phyloP scores from a whole-genome alignment of 306 rosid genomes.

The Vicia sativa region DNA sequence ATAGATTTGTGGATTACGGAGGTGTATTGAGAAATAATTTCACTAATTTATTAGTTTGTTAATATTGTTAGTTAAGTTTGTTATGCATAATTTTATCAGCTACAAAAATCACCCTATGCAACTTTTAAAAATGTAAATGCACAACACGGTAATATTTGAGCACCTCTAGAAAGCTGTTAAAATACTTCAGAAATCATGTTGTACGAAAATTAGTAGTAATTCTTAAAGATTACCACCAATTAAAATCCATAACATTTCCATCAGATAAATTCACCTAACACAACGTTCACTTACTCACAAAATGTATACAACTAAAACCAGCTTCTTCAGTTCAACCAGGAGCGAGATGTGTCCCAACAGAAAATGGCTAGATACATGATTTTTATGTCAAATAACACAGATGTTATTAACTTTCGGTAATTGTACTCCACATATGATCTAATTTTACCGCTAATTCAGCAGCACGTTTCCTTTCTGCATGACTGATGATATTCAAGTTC shows the following conservation, averaged over 20 bases:
- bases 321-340: slow-evolving; percentile 11
- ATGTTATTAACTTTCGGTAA: slow-evolving; percentile 26
- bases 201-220: not conserved
- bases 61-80: too few species aligned
- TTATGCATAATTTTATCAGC: too few species aligned
- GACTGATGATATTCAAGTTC: slow-evolving; percentile 56
- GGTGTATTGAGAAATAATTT: too few species aligned
- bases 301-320: slow-evolving; percentile 24
- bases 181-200: not conserved
- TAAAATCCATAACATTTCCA: slow-evolving; percentile 1
- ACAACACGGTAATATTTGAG: not conserved
- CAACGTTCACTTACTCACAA: not conserved
- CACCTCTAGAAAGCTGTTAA: not conserved
- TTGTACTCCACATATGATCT: slow-evolving; percentile 68
- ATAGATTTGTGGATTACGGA: too few species aligned
- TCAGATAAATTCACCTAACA: not conserved
- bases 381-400: slow-evolving; percentile 7
- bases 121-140: not conserved
- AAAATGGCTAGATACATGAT: slow-evolving; percentile 14
- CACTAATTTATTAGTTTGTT: too few species aligned
- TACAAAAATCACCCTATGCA: not conserved
- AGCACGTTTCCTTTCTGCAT: slow-evolving; percentile 61
- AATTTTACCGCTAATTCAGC: slow-evolving; percentile 63
- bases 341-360: not conserved
- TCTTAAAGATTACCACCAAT: not conserved